These are phyloP conservation scores for Hypoxylon sp. DNA, from an alignment of 2,329 filamentous ascomycete genomes.

Conservation along the genomic window DNA sequence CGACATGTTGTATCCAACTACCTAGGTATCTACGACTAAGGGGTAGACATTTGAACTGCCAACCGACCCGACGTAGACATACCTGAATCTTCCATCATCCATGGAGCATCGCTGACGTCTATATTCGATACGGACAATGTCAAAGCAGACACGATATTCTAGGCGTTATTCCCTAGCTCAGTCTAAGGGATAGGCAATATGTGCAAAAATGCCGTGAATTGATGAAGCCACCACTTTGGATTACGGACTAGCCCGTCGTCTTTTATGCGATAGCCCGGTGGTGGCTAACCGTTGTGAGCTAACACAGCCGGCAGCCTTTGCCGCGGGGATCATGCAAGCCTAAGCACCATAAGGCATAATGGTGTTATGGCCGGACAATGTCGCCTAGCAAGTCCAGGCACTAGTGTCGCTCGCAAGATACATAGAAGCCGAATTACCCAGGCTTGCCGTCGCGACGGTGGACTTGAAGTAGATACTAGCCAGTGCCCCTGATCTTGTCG, in stretches of 20 bases:
- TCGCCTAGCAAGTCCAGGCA: not conserved
- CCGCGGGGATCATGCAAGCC: conserved; percentile 2
- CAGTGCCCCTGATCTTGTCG: not conserved
- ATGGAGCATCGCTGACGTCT: conserved; percentile 9
- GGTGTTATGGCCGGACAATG: not conserved
- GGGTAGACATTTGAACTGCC: not conserved
- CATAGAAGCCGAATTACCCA: not conserved
- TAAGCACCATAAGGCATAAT: conserved; percentile 5
- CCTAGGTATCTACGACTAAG: conserved; percentile 4
- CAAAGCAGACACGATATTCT: not conserved
- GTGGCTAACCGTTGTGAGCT: not conserved
- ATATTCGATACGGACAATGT: not conserved
- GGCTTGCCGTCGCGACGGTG: not conserved
- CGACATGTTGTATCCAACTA: not conserved
- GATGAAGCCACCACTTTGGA: not conserved
- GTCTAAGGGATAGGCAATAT: too few relatives aligned
- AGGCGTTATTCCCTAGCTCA: not conserved
- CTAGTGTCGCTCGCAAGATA: not conserved
- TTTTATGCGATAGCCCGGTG: not conserved
- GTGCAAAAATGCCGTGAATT: not conserved
- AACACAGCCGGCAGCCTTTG: not conserved
- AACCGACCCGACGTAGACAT: conserved; percentile 1
- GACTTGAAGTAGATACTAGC: not conserved
- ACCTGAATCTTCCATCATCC: not conserved
- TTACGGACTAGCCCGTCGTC: not conserved